A percentile compares a stretch with the other conserved stretches of the same genome.
These are phyloP conservation scores for Salix dunnii DNA, from an alignment of 345 rosid species.

Conservation along the genomic window DNA sequence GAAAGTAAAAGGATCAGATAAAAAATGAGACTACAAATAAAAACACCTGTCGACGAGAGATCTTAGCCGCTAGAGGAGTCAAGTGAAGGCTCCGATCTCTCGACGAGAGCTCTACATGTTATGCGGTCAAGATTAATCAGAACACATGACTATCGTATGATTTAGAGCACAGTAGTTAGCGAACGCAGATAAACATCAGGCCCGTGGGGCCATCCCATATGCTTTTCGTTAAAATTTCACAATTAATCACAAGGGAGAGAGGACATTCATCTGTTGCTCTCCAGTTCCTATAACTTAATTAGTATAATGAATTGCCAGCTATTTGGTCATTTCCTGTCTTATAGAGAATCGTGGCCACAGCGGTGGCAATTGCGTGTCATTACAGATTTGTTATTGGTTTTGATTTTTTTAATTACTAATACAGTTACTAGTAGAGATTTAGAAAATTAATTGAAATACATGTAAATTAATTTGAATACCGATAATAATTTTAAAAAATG, in stretches of 20 bases:
- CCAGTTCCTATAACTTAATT: neutral
- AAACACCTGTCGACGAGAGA: no score
- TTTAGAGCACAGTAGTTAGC: neutral
- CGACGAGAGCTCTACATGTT: neutral
- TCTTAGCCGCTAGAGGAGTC: neutral
- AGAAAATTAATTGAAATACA: fast-evolving
- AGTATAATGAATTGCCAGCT: neutral
- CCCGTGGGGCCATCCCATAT: conserved; percentile 9
- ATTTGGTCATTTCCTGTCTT: neutral
- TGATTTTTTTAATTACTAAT: no score
- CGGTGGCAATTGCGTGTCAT: no score
- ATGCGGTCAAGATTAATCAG: neutral
- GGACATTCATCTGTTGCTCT: neutral
- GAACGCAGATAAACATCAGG: conserved; percentile 7
- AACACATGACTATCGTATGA: conserved; percentile 1
- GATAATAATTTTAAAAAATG: no score
- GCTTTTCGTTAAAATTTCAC: neutral
- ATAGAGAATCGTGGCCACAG: neutral
- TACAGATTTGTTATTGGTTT: no score
- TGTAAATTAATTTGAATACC: fast-evolving
- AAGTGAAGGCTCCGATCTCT: neutral
- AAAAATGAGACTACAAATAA: no score
- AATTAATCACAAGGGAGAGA: neutral
- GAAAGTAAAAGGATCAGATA: no score
- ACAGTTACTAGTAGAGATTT: no score